Evolutionary conservation across 2,329 filamentous ascomycete genomes (phyloP), one percentile per base, ranked within the genome.

Genomic region (Curvularia eragrostidis): DNA sequence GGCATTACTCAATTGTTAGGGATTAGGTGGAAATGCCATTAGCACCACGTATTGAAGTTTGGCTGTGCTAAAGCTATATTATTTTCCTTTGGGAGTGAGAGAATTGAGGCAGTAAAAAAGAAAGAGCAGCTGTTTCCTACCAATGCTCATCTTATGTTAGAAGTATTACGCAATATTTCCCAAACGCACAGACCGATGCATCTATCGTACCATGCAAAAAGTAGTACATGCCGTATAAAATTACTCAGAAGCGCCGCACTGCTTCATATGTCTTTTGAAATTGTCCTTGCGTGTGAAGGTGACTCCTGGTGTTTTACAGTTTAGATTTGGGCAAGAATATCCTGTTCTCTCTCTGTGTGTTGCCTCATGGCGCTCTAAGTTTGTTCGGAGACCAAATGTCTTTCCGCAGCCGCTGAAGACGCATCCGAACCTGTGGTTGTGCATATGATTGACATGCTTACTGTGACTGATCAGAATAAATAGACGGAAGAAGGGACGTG

Each of bases 351-450:
- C 13, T 9, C 8, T 21, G 12, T 47, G 43, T 32, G 13, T 47
- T 18, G 26, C 26, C 19, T 47, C 43, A 10, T 47, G 43, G 5
- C 43, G 43, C 26, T 47, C 43, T 15, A 47, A 26, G n/a, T 47
- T 47, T 7, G 43, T 19, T 8, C 43, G 43, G n/a, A 47, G 43
- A 32, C 43, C 43, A 28, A 47, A 47, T 32, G 43, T 47, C 26
- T 32, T 47, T 32, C 13, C n/a, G 18, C 43, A 47, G 24, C 26
- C 43, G 6, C 9, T 5, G 15, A 32, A 15, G 5, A 18, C n/a
- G 8, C 43, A 47, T 32, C 10, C 32, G 43, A 47, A 32, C n/a
- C 43, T 23, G 28, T 47, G 43, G 24, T 30, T 32, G n/a, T 47
- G 43, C 13, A 6, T 32, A 1, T 19, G 43, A 21, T 2, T 47